Base-by-base conservation (phyloP, 352 stramenopile genomes). In the Aphanomyces stellatus region DNA sequence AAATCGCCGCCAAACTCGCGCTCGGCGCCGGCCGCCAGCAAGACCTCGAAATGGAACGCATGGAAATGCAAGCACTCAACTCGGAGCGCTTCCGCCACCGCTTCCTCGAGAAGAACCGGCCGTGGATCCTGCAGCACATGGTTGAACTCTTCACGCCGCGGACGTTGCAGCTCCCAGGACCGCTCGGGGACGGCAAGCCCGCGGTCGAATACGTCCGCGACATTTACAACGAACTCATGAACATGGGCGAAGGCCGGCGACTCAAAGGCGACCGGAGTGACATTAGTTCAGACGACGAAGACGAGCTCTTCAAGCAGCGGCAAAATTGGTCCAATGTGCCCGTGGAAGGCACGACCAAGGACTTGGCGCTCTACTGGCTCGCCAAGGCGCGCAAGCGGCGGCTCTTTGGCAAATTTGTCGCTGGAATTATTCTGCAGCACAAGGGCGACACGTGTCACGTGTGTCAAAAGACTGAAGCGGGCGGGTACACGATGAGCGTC, bases 81-180 rank as follows among this genome's bases (percentile, higher is more conserved):
- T 98, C 88, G 70, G 95, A 98, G 72, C 77, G 90, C 15, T 99
- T 99, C 74, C 82, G 95, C 11, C 93, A 98, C 67, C 85, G 96
- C 13, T 99, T 99, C 71, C 80, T 99, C 35, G 94, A 99, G 49
- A 88, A 94, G 49, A 99, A 99, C 75, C 80, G 91, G 0, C 95
- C 96, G 22, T 99, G 96, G 96, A 91, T 99, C 28, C 72, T 99
- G 17, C 92, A 98, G 67, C 96, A 99, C 74, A 77, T 99, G 17
- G 87, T 93, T 0, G 95, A 99, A 71, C 77, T 99, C 22, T 91
- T 99, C 55, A 99, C 96, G 28, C 95, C 96, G 13, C 76, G 93
- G 10, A 95, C 88, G 40, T 76, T 98, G 35, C 75, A 95, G 55
- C 73, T 78, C 2, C 66, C 71, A 0, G 70, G 65, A 4, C 56